Base-by-base conservation (phyloP, 176 grass and related monocot species). In the Musa acuminata region DNA sequence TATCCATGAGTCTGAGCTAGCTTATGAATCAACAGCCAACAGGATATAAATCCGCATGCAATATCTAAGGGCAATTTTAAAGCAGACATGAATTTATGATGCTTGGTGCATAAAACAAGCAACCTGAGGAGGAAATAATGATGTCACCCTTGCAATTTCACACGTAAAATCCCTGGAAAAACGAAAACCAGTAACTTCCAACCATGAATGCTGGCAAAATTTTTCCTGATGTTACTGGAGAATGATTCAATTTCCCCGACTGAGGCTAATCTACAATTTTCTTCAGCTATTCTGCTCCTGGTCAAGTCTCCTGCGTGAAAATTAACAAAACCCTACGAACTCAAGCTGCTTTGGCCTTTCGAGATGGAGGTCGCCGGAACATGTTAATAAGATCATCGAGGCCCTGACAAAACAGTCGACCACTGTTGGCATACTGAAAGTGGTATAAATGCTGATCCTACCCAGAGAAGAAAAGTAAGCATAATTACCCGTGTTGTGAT, bases 361-460 rank as follows among this genome's bases (percentile, higher is more conserved):
- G 90, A 51, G 81, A 84, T n/a, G 88, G 81, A 50, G 95, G 90
- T 10, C 95, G 88, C 43, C 91, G 88, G 68, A 99, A 91, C 82
- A 99, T 99, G 83, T 91, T 91, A 21, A 99, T 93, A 51, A 99
- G 95, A 87, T 99, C 95, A 77, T 99, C 95, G 49, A 99, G 82
- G 79, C 96, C 96, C 96, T 99, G 86, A 1, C 25, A 62, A 62
- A 68, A 63, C 53, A 63, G 70, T 11, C 69, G 16, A 52, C 19
- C n/a, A 2, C 14, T 3, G 21, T 73, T 55, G 13, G 53, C 35
- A 22, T 12, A 16, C 73, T 73, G 48, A 23, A 70, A 67, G 8
- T 12, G 53, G 48, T 22, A 11, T 6, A 23, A 50, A 3, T 16
- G 17, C 48, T 22, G 29, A 66, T 72, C 29, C 12, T 1, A 62